These are phyloP conservation scores for Cajanus cajan DNA, from an alignment of 306 rosid genomes.

Conservation along the genomic window DNA sequence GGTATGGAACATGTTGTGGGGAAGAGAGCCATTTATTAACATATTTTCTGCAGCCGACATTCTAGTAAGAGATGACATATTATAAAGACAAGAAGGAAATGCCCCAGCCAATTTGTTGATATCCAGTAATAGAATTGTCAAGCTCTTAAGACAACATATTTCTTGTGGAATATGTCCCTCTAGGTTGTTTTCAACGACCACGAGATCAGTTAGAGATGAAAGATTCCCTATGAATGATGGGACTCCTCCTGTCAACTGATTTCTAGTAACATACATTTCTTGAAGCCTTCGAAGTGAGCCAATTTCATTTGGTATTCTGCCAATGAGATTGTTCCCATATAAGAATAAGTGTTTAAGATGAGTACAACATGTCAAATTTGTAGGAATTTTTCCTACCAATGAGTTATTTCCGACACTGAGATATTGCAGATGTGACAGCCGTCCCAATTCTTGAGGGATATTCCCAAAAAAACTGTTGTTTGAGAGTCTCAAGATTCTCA, in stretches of 20 bases:
- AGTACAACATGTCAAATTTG: background rate
- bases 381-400: background rate
- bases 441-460: background rate
- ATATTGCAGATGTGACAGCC: background rate
- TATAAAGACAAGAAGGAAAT: background rate
- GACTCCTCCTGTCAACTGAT: background rate
- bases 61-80: slow-evolving; percentile 28
- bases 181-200: background rate
- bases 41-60: background rate
- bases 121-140: too few species aligned
- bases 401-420: background rate
- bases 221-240: background rate
- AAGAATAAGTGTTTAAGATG: background rate
- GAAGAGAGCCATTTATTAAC: slow-evolving; percentile 40
- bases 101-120: slow-evolving; percentile 34
- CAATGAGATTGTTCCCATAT: background rate
- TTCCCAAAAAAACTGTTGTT: background rate
- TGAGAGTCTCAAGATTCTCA: background rate
- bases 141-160: slow-evolving; percentile 2
- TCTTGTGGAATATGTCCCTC: background rate
- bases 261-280: rapidly evolving
- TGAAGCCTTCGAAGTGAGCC: background rate
- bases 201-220: background rate
- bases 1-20: background rate
- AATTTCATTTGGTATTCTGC: background rate